Conservation (phyloP, 192 early-diverging fungal genomes). For the Coemansia sp. region DNA sequence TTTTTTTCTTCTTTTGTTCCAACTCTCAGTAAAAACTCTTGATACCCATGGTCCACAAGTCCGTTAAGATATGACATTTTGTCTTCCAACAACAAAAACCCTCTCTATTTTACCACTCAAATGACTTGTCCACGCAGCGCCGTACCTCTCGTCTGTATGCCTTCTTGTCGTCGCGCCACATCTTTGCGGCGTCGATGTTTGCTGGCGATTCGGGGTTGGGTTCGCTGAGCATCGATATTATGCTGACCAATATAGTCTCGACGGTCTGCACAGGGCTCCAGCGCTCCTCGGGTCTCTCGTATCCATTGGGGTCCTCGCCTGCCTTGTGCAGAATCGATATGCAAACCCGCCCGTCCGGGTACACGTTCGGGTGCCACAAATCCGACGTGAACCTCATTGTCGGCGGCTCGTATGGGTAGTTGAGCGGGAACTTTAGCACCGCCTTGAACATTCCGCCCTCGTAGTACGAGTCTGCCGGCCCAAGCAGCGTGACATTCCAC, state of each 20-base stretch:
- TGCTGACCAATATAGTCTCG: slow-evolving; percentile 86
- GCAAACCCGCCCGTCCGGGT: slow-evolving; percentile 87
- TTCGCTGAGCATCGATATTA: slow-evolving; percentile 86
- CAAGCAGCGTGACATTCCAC: slow-evolving; percentile 91
- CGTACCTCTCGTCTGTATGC: slow-evolving; percentile 77
- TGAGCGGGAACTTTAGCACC: slow-evolving; percentile 63
- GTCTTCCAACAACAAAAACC: too few species aligned
- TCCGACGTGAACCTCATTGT: slow-evolving; percentile 79
- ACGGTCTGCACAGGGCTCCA: slow-evolving; percentile 97
- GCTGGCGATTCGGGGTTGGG: slow-evolving; percentile 97
- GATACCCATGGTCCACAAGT: too few species aligned
- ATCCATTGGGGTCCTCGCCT: slow-evolving; percentile 89
- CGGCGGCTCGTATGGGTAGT: slow-evolving; percentile 89
- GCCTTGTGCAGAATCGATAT: slow-evolving; percentile 90
- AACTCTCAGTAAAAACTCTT: not conserved
- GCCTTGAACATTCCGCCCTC: slow-evolving; percentile 97
- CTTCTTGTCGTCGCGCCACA: slow-evolving; percentile 68
- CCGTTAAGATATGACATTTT: too few species aligned
- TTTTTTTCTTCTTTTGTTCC: not conserved
- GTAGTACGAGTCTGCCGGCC: slow-evolving; percentile 82
- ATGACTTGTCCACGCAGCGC: slow-evolving; percentile 56
- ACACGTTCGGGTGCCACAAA: slow-evolving; percentile 97
- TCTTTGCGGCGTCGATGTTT: slow-evolving; percentile 92
- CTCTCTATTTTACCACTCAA: not conserved
- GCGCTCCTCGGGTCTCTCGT: slow-evolving; percentile 85